Evolutionary conservation across 73 alveolate species (phyloP).

Genomic region (Blepharisma stoltei): DNA sequence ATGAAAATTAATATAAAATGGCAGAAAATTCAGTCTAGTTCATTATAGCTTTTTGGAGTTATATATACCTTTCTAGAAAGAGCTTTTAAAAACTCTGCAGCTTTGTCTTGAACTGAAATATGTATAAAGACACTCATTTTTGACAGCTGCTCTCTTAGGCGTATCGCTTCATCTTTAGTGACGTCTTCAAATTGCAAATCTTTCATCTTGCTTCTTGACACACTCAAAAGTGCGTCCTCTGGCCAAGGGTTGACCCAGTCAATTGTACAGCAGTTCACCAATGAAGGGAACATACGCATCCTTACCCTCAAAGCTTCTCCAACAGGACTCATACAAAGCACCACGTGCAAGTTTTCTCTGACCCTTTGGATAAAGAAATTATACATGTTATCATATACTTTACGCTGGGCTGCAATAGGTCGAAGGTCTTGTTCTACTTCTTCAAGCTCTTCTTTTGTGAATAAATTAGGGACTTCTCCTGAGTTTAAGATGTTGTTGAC

Average conservation of each 20-base stretch:
- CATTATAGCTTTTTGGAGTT: slow-evolving; percentile 97
- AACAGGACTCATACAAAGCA: slow-evolving; percentile 97
- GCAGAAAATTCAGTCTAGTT: too few species aligned
- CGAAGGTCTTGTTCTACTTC: slow-evolving; percentile 85
- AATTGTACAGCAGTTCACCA: slow-evolving; percentile 99
- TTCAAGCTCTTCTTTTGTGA: slow-evolving; percentile 94
- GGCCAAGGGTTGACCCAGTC: slow-evolving; percentile 99
- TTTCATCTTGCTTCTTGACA: slow-evolving; percentile 60
- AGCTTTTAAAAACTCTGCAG: slow-evolving; percentile 82
- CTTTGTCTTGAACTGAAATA: slow-evolving; percentile 78
- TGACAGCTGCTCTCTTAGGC: slow-evolving; percentile 63
- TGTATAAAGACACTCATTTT: slow-evolving; percentile 94
- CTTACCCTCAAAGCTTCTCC: slow-evolving; percentile 96
- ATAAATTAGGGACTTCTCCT: slow-evolving; percentile 98
- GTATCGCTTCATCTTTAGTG: slow-evolving; percentile 67
- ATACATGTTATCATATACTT: slow-evolving; percentile 88
- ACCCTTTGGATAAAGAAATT: slow-evolving; percentile 93
- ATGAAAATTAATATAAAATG: too few species aligned
- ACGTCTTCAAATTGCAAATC: slow-evolving; percentile 87
- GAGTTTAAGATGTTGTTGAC: slow-evolving; percentile 94
- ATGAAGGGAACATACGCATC: slow-evolving; percentile 99
- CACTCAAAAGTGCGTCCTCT: slow-evolving; percentile 91
- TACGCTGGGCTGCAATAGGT: slow-evolving; percentile 83
- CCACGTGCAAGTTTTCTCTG: slow-evolving; percentile 94
- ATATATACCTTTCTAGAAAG: slow-evolving; percentile 94